A percentile compares a stretch with the other conserved stretches of the same genome.
Conservation (phyloP, 106 monocot species). For the Ottelia alismoides region DNA sequence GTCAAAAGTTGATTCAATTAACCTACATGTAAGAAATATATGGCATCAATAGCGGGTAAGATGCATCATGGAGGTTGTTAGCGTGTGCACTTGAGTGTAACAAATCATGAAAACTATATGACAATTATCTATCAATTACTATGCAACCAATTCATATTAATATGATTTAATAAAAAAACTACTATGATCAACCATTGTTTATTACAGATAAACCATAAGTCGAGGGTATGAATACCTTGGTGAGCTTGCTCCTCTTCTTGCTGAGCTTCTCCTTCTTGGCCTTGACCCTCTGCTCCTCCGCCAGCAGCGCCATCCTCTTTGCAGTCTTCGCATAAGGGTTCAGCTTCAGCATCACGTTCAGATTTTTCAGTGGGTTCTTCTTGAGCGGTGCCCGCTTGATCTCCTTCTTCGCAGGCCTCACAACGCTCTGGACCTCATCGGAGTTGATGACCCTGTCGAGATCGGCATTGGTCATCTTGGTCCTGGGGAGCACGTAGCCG, state of each 20-base stretch:
- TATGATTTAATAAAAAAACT: too few species aligned
- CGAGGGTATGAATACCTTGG: slow-evolving; percentile 20
- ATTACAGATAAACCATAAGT: too few species aligned
- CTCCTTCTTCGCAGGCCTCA: slow-evolving; percentile 55
- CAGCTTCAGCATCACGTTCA: slow-evolving; percentile 33
- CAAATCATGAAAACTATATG: too few species aligned
- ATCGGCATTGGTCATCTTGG: slow-evolving; percentile 76
- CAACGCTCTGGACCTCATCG: slow-evolving; percentile 69
- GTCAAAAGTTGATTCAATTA: too few species aligned
- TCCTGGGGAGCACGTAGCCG: slow-evolving; percentile 55
- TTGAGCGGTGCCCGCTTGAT: slow-evolving; percentile 33
- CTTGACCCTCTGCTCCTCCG: slow-evolving; percentile 59
- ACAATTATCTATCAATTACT: too few species aligned
- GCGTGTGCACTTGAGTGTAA: too few species aligned
- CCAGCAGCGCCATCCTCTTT: slow-evolving; percentile 49
- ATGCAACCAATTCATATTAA: too few species aligned
- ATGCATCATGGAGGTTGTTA: too few species aligned
- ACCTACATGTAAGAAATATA: too few species aligned
- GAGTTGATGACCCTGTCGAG: slow-evolving; percentile 73
- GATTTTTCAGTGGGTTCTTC: slow-evolving; percentile 61
- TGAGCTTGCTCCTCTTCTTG: slow-evolving; percentile 40
- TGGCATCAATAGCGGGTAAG: too few species aligned
- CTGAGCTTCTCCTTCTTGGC: slow-evolving; percentile 60
- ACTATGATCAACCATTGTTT: too few species aligned
- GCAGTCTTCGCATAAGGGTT: slow-evolving; percentile 74